Evolutionary conservation across 257 asterid species (phyloP).

Genomic region (Penstemon newberryi): DNA sequence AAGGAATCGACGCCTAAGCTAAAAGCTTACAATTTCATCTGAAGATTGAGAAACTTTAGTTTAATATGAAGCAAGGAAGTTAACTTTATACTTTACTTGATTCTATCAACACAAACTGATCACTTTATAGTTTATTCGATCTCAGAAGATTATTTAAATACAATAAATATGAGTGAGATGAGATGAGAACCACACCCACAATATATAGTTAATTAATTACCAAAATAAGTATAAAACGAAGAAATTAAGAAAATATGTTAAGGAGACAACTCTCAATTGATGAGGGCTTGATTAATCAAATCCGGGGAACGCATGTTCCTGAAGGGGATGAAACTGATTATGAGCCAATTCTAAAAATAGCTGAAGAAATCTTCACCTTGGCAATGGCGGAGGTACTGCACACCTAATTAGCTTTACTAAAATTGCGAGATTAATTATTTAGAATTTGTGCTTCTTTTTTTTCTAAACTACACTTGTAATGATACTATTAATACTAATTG

Average conservation of each 20-base stretch:
- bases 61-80: not conserved
- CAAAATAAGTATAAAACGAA: no score
- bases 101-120: not conserved
- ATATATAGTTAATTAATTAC: no score
- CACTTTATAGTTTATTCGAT: not conserved
- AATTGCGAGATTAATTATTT: not conserved
- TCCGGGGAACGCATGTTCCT: not conserved
- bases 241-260: not conserved
- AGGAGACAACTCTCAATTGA: not conserved
- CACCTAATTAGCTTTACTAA: no score
- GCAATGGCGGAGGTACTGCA: not conserved
- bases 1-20: no score
- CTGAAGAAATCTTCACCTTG: not conserved
- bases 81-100: no score
- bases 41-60: not conserved
- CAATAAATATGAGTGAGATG: no score
- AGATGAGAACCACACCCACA: no score
- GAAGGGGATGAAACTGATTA: not conserved
- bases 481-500: no score
- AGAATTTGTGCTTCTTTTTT: no score
- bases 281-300: not conserved
- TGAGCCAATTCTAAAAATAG: not conserved
- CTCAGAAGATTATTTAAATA: not conserved
- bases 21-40: no score
- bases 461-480: no score